Percentiles rank a stretch among this genome's conserved stretches.
These are phyloP conservation scores for Pseudogymnoascus sp. DNA, from an alignment of 2,329 filamentous ascomycete species.

Conservation along the genomic window DNA sequence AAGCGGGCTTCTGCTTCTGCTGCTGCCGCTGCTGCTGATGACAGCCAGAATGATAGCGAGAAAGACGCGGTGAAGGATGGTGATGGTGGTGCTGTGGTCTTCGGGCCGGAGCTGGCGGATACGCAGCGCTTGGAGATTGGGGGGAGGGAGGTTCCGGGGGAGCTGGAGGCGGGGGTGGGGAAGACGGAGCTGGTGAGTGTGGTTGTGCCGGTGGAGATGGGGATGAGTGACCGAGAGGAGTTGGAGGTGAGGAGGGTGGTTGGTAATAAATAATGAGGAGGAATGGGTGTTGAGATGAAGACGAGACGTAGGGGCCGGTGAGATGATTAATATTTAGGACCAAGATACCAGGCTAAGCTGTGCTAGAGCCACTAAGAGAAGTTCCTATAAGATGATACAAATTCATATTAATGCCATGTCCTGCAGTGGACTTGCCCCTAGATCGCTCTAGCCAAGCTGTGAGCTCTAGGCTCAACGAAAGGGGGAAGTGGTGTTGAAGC, in stretches of 20 bases:
- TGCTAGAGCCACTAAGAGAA: no score
- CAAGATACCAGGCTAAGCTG: no score
- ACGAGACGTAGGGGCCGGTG: neutral
- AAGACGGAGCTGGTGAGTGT: no score
- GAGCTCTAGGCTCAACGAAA: no score
- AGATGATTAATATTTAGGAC: no score
- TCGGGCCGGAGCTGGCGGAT: neutral
- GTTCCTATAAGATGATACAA: no score
- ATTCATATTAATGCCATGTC: no score
- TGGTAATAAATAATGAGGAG: neutral
- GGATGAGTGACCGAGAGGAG: neutral
- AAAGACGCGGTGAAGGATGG: neutral
- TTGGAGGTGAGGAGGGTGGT: neutral
- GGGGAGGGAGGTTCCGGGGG: neutral
- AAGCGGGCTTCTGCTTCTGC: no score
- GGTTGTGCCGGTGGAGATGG: neutral
- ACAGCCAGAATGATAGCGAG: neutral
- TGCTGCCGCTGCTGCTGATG: no score
- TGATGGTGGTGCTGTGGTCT: neutral
- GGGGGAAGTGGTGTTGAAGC: no score
- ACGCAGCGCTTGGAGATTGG: neutral
- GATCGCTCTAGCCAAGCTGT: no score
- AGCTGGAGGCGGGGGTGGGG: neutral
- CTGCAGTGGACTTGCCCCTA: no score
- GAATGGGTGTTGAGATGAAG: neutral